These are phyloP conservation scores for Coprinopsis marcescibilis DNA, from an alignment of 768 basidiomycete species.

Conservation along the genomic window DNA sequence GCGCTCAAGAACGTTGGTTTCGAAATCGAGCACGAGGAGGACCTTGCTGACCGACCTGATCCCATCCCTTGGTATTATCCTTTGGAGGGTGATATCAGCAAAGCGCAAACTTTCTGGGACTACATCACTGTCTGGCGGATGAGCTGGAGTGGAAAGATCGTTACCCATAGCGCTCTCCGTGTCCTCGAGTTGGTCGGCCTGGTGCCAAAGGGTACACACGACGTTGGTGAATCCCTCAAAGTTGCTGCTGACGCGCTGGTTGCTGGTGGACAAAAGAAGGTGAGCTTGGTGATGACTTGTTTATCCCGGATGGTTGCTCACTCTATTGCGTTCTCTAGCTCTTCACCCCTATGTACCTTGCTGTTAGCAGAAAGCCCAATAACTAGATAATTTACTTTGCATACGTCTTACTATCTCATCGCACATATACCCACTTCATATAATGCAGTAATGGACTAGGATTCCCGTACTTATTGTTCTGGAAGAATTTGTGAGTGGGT, in stretches of 20 bases:
- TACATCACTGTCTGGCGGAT: slow-evolving; percentile 84
- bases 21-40: slow-evolving; percentile 85
- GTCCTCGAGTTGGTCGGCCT: slow-evolving; percentile 72
- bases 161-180: slow-evolving; percentile 78
- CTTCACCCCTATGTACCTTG: slow-evolving; percentile 85
- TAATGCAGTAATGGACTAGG: background rate
- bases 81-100: slow-evolving; percentile 85
- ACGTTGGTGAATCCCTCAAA: slow-evolving; percentile 86
- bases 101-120: slow-evolving; percentile 94
- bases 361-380: slow-evolving; percentile 51
- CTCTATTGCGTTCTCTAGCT: slow-evolving; percentile 44
- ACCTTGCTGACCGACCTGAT: slow-evolving; percentile 82
- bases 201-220: slow-evolving; percentile 87
- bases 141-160: slow-evolving; percentile 78
- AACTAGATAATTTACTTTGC: slow-evolving; percentile 27
- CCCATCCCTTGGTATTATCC: slow-evolving; percentile 92
- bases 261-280: slow-evolving; percentile 82
- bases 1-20: slow-evolving; percentile 85
- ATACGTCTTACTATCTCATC: background rate
- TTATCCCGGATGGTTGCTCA: slow-evolving; percentile 11
- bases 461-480: background rate
- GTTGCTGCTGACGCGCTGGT: slow-evolving; percentile 76
- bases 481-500: background rate
- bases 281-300: slow-evolving; percentile 28
- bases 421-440: slow-evolving; percentile 10